Base-by-base conservation (phyloP, 805 yeast genomes). In the Cyberlindnera japonica region DNA sequence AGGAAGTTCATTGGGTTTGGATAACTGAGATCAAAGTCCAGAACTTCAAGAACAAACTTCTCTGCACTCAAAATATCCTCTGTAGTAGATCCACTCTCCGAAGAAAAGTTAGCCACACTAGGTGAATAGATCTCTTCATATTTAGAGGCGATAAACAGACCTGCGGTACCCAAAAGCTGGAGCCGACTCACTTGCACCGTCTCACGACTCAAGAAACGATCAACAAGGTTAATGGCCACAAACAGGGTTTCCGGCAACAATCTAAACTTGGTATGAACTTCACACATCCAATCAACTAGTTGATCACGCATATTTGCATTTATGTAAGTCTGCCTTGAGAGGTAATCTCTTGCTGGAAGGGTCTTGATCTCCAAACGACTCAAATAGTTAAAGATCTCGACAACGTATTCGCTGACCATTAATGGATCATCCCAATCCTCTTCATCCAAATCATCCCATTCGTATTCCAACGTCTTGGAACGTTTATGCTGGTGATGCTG, bases 51-150 rank as follows among this genome's bases (percentile, higher is more conserved):
- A 45, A 90, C 81, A 53, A 74, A 81, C 62, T 81, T 78, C 65
- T 90, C 97, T 17, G 95, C 95, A 53, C 76, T 80, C 48, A 86
- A 72, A 39, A 90, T 85, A 54, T 84, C 93, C 40, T 81, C 84
- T 58, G 81, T 89, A 12, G 83, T 74, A 55, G 80, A 85, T 3
- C 88, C 85, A 35, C 91, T 91, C 61, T 86, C 95, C 19, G 95
- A 85, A 3, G 95, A 85, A 59, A 86, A 90, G 61, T 86, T 85
- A 43, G 81, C 76, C 23, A 90, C 81, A 25, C 90, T 81, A 10
- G 96, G 97, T 10, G 88, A 73, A 58, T 81, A 83, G 21, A 90
- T 93, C 64, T 90, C 97, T 65, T 90, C 96, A 61, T 84, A 86
- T 63, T 89, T 89, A 13, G 96, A 95, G 30, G 96, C 95, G 45